Conservation (phyloP, 805 yeast genomes). For the Hanseniaspora valbyensis region DNA sequence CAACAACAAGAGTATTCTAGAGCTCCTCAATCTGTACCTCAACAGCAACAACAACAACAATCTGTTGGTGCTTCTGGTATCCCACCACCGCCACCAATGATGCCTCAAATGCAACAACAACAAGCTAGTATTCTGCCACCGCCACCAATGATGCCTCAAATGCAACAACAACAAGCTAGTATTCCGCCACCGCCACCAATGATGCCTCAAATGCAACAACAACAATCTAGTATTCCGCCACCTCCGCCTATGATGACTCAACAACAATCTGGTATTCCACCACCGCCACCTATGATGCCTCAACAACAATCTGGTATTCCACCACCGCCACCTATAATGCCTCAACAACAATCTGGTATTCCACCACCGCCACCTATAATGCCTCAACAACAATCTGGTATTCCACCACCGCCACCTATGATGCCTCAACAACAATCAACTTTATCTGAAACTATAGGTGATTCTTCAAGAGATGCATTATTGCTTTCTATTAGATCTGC, state of each 20-base stretch:
- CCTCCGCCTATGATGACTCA: constrained; percentile 12
- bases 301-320: constrained; percentile 15
- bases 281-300: constrained; percentile 11
- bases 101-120: constrained; percentile 17
- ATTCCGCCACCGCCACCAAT: constrained; percentile 23
- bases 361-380: constrained; percentile 8
- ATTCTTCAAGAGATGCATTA: constrained; percentile 63
- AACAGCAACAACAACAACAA: background rate
- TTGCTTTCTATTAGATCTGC: constrained; percentile 78
- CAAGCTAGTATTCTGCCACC: constrained; percentile 9
- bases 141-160: constrained; percentile 5
- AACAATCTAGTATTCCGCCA: constrained; percentile 19
- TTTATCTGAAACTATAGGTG: constrained; percentile 32
- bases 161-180: background rate
- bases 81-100: constrained; percentile 7
- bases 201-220: constrained; percentile 20
- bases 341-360: background rate
- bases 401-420: constrained; percentile 4
- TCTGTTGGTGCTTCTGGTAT: background rate
- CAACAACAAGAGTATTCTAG: constrained; percentile 14
- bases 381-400: background rate
- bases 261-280: constrained; percentile 13
- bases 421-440: background rate
- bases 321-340: constrained; percentile 17
- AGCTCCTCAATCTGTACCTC: background rate